phyloP scores from a whole-genome alignment of 2,329 filamentous ascomycete species.

The Acrocalymma vagum region DNA sequence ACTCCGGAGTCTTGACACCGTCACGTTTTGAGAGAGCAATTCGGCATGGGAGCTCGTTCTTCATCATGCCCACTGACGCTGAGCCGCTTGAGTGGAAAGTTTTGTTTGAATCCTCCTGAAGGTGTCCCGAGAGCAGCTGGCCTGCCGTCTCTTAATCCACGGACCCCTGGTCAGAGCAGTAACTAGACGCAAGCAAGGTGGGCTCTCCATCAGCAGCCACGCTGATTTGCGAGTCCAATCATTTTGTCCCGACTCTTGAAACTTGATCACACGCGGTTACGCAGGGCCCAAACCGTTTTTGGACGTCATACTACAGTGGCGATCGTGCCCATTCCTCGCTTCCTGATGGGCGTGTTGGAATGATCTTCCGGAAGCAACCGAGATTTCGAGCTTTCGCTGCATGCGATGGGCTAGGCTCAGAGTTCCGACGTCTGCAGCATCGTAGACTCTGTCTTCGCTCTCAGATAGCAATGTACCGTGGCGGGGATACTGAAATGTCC shows the following conservation, averaged over 20 bases:
- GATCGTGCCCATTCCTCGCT: conserved; percentile 37
- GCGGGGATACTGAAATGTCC: conserved; percentile 26
- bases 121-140: conserved; percentile 2
- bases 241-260: conserved; percentile 16
- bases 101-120: not conserved
- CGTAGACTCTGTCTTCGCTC: conserved; percentile 6
- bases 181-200: conserved; percentile 6
- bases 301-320: conserved; percentile 28
- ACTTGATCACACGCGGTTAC: conserved; percentile 27
- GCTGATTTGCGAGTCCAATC: conserved; percentile 28
- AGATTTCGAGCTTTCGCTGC: conserved; percentile 31
- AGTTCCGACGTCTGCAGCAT: conserved; percentile 23
- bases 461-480: conserved; percentile 22
- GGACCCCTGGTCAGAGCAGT: conserved; percentile 23
- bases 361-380: conserved; percentile 45
- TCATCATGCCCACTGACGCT: not conserved
- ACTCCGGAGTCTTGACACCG: too few relatives aligned
- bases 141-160: conserved; percentile 17
- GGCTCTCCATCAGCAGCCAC: not conserved
- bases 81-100: conserved; percentile 1
- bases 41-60: not conserved
- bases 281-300: conserved; percentile 33
- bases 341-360: conserved; percentile 23
- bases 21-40: too few relatives aligned
- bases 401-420: conserved; percentile 31